Percentiles rank a stretch among this genome's conserved stretches.
phyloP scores from a whole-genome alignment of 2,329 filamentous ascomycete genomes.

The Calcarisporium arbuscula region DNA sequence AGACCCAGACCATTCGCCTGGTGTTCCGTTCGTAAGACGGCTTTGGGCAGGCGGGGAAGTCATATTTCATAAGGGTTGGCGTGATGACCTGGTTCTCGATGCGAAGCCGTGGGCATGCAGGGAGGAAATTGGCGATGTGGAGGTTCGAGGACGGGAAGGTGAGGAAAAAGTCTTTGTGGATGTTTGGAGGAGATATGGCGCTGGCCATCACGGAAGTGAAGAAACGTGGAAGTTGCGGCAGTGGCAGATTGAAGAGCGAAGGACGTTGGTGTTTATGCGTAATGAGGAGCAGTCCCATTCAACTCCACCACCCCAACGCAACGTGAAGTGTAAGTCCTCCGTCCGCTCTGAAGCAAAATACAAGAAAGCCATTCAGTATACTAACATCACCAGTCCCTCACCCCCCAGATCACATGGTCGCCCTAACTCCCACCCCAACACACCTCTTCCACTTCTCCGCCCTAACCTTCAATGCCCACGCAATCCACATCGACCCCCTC shows the following conservation, averaged over 20 bases:
- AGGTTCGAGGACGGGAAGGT: conserved; percentile 22
- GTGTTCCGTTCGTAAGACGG: conserved; percentile 62
- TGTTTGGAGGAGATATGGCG: conserved; percentile 39
- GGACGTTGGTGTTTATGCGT: conserved; percentile 49
- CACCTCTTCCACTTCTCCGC: conserved; percentile 89
- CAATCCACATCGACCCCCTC: conserved; percentile 74
- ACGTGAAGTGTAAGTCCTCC: conserved; percentile 21
- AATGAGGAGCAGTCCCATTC: conserved; percentile 16
- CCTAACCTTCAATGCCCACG: conserved; percentile 86
- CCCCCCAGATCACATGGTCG: conserved; percentile 33
- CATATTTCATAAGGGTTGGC: conserved; percentile 37
- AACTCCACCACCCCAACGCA: conserved; percentile 8
- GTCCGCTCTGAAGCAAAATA: conserved; percentile 1
- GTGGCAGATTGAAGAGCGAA: conserved; percentile 37
- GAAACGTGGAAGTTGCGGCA: conserved; percentile 4
- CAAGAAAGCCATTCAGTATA: neutral
- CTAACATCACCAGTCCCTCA: conserved; percentile 21
- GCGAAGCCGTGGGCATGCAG: conserved; percentile 33
- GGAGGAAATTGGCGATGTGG: conserved; percentile 38
- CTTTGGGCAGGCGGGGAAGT: conserved; percentile 86
- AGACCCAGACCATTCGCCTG: conserved; percentile 72
- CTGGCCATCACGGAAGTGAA: conserved; percentile 13
- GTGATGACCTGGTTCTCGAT: conserved; percentile 28
- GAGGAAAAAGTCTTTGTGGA: conserved; percentile 46
- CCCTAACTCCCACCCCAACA: conserved; percentile 57